Percentiles rank a stretch among this genome's conserved stretches.
These are phyloP conservation scores for Coelastrella sp. DNA, from an alignment of 139 green algal species.

Conservation along the genomic window DNA sequence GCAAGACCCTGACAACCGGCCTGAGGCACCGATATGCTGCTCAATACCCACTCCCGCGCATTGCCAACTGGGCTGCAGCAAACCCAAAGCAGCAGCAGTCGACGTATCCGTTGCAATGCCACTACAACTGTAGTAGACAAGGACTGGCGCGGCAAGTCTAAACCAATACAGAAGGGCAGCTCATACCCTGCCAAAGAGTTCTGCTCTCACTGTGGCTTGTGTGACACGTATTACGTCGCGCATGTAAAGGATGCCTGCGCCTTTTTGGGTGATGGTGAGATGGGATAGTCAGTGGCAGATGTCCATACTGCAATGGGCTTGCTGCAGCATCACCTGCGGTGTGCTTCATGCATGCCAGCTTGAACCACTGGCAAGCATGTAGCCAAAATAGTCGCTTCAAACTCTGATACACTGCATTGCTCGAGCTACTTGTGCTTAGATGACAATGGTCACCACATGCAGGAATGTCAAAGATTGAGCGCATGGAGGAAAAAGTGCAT, in stretches of 20 bases:
- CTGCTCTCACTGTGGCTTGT: constrained; percentile 82
- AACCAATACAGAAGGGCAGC: constrained; percentile 80
- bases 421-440: too few species aligned
- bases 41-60: background rate
- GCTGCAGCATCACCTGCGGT: background rate
- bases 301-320: too few species aligned
- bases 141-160: constrained; percentile 46
- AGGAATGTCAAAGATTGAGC: constrained; percentile 53
- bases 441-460: too few species aligned
- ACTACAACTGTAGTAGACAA: constrained; percentile 12
- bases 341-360: background rate
- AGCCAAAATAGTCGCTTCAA: too few species aligned
- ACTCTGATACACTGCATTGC: too few species aligned
- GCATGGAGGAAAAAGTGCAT: constrained; percentile 56
- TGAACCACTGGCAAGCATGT: background rate
- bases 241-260: constrained; percentile 97
- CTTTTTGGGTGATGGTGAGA: constrained; percentile 90
- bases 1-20: too few species aligned
- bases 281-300: too few species aligned
- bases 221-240: constrained; percentile 93
- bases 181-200: constrained; percentile 90
- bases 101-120: background rate
- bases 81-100: background rate
- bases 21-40: background rate
- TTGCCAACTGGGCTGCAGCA: background rate